Evolutionary conservation across 371 early-diverging fungal genomes (phyloP), one percentile per base, ranked within the genome.

Genomic region (Blastocladiella emersonii): DNA sequence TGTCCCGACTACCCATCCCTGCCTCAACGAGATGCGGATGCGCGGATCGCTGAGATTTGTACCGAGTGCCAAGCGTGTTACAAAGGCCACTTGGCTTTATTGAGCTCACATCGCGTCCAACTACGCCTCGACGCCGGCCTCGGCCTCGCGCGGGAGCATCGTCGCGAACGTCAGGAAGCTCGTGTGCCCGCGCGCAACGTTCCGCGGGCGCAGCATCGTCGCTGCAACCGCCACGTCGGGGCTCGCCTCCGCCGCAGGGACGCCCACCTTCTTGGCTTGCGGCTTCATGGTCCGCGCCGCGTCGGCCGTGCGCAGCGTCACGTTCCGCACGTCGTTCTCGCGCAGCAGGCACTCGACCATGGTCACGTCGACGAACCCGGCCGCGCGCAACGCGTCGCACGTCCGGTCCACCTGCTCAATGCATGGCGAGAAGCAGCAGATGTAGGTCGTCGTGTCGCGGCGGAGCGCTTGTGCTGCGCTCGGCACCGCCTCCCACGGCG

Each of bases 401-500:
- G 95, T 87, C 57, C 78, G 73, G 62, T 86, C 84, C 30, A 97
- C 93, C 71, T 97, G 96, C 72, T 97, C 98, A 55, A 96, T 92
- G 64, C 94, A 93, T 2, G 98, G 98, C 63, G 90, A 90, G 73
- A 96, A 97, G 55, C 85, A 84, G 66, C 95, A 95, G 17, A 97
- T 87, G 51, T 86, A 77, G 34, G 91, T 91, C 27, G 87, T 82
- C 21, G 80, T 75, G 62, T 84, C 77, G 67, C 83, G 81, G 64
- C 66, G 61, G 13, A 96, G 85, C 0, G 93, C 87, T 56, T 73
- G 72, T 68, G 90, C 92, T 15, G 95, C 92, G 2, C 85, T 72
- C 1, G 73, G 80, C 48, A 97, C 77, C 0, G 93, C 95, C 21
- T 91, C 90, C 96, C 98, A 97, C 34, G 98, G 98, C 23, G 92